phyloP scores from a whole-genome alignment of 2,329 filamentous ascomycete genomes.

The Alternaria angustiovoidea region DNA sequence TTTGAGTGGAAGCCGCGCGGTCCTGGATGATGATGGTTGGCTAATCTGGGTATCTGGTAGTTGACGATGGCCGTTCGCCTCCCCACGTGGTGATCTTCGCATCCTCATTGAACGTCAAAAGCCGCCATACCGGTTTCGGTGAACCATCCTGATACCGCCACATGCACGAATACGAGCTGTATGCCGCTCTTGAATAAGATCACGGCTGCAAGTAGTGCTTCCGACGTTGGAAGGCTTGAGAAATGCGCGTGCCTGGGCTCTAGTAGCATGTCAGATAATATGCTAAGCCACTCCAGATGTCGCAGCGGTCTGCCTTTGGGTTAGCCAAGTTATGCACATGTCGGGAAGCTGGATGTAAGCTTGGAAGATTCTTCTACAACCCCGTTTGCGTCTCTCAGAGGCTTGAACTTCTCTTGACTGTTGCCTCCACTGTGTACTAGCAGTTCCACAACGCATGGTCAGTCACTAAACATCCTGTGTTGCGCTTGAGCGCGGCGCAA shows the following conservation, averaged over 20 bases:
- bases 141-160: slow-evolving; percentile 17
- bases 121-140: slow-evolving; percentile 17
- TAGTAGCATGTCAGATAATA: slow-evolving; percentile 15
- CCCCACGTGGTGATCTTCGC: slow-evolving; percentile 34
- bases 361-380: slow-evolving; percentile 21
- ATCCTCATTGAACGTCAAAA: slow-evolving; percentile 30
- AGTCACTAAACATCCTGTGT: slow-evolving; percentile 16
- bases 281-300: slow-evolving; percentile 26
- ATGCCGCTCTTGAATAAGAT: slow-evolving; percentile 10
- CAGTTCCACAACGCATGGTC: slow-evolving; percentile 32
- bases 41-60: neutral
- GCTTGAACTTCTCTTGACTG: slow-evolving; percentile 27
- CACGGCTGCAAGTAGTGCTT: slow-evolving; percentile 10
- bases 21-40: slow-evolving; percentile 1
- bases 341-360: slow-evolving; percentile 11
- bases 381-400: slow-evolving; percentile 12
- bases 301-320: slow-evolving; percentile 19
- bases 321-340: slow-evolving; percentile 18
- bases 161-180: slow-evolving; percentile 20
- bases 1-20: slow-evolving; percentile 5
- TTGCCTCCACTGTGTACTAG: slow-evolving; percentile 13
- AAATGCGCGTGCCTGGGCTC: slow-evolving; percentile 16
- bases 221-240: slow-evolving; percentile 11
- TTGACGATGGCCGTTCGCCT: slow-evolving; percentile 20
- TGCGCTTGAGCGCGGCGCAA: slow-evolving; percentile 42